Conservation (phyloP, 2,329 filamentous ascomycete species). For the Leptographium flavum region DNA sequence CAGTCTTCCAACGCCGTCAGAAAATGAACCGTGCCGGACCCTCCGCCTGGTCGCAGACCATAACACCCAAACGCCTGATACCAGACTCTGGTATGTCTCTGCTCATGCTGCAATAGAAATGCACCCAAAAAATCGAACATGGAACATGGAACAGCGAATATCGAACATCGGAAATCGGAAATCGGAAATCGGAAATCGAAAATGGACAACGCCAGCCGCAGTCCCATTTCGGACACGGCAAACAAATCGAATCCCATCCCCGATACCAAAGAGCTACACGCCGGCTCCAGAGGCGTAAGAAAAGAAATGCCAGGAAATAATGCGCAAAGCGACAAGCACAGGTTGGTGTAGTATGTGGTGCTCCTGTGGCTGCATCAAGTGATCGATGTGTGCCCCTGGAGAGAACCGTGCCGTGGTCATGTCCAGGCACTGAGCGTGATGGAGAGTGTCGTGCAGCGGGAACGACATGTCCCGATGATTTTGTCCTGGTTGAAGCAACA, state of each 20-base stretch:
- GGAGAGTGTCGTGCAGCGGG: too few relatives aligned
- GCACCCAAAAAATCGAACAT: too few relatives aligned
- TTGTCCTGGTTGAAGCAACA: too few relatives aligned
- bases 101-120: neutral
- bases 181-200: neutral
- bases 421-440: neutral
- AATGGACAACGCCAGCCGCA: neutral
- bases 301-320: neutral
- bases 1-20: conserved; percentile 5
- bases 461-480: too few relatives aligned
- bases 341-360: neutral
- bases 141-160: too few relatives aligned
- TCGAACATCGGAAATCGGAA: neutral
- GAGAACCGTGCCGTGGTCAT: neutral
- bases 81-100: neutral
- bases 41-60: neutral
- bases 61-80: neutral
- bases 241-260: neutral
- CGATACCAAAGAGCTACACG: neutral
- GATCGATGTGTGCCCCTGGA: neutral
- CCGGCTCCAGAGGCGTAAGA: neutral
- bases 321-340: conserved; percentile 1
- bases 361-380: neutral
- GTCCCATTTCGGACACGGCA: neutral
- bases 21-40: neutral